Evolutionary conservation across 2,329 filamentous ascomycete species (phyloP).

Genomic region (Leptographium flavum): DNA sequence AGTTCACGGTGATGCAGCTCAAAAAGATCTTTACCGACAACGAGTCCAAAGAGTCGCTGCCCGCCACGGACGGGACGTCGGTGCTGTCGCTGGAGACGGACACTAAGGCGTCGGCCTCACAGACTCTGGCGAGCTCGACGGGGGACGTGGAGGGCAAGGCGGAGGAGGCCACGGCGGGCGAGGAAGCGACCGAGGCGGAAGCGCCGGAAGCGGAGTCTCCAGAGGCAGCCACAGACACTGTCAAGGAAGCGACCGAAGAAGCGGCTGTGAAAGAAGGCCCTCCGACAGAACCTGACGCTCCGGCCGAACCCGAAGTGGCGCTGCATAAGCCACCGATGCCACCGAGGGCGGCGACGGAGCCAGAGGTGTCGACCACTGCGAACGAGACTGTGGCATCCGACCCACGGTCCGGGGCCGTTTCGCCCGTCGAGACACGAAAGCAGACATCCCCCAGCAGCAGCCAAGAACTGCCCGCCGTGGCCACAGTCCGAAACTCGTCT

Average conservation of each 20-base stretch:
- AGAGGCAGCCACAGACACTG: too few relatives aligned
- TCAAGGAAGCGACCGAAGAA: too few relatives aligned
- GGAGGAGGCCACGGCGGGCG: background rate
- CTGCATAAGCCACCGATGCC: too few relatives aligned
- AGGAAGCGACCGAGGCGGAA: background rate
- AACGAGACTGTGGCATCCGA: background rate
- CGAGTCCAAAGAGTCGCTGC: conserved; percentile 63
- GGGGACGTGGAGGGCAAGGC: conserved; percentile 10
- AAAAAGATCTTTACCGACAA: conserved; percentile 92
- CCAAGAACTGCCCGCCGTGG: background rate
- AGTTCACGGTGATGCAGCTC: conserved; percentile 80
- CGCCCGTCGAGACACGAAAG: background rate
- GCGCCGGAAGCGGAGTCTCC: background rate
- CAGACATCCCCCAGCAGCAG: background rate
- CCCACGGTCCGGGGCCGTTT: background rate
- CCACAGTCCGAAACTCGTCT: background rate
- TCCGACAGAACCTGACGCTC: too few relatives aligned
- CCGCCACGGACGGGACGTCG: conserved; percentile 43
- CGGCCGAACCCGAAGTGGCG: too few relatives aligned
- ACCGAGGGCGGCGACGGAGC: too few relatives aligned
- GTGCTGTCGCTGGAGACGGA: conserved; percentile 16
- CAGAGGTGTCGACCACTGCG: background rate
- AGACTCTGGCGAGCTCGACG: conserved; percentile 6
- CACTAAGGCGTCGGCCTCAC: conserved; percentile 4
- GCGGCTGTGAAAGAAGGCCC: too few relatives aligned